These are phyloP conservation scores for Auriscalpium microsporum DNA, from an alignment of 768 basidiomycete genomes.

Conservation along the genomic window DNA sequence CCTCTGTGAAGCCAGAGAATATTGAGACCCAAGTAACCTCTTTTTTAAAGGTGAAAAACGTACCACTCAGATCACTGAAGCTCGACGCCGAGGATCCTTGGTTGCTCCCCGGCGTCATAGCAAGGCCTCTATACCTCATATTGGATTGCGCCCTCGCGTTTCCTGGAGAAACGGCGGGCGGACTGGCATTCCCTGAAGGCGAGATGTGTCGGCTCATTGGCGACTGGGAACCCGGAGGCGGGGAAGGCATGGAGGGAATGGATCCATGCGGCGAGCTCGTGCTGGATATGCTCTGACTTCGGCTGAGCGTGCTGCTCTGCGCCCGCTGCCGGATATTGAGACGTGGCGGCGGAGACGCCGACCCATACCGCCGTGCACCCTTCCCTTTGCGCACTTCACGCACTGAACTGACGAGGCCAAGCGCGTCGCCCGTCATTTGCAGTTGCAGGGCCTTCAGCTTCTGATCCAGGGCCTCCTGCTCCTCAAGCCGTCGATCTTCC, in stretches of 20 bases:
- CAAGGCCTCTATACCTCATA: slow-evolving; percentile 32
- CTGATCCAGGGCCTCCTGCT: slow-evolving; percentile 55
- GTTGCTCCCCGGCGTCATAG: slow-evolving; percentile 45
- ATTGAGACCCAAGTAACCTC: not conserved
- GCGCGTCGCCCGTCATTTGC: slow-evolving; percentile 64
- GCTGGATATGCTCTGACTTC: slow-evolving; percentile 69
- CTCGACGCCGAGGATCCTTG: slow-evolving; percentile 71
- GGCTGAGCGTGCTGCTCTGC: slow-evolving; percentile 23
- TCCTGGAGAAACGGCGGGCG: slow-evolving; percentile 1
- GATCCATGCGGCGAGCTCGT: slow-evolving; percentile 68
- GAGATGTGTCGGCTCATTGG: slow-evolving; percentile 14
- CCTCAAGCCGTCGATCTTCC: slow-evolving; percentile 55
- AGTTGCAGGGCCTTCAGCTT: slow-evolving; percentile 62
- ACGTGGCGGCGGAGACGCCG: not conserved
- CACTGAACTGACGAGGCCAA: slow-evolving; percentile 53
- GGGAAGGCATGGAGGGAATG: slow-evolving; percentile 75
- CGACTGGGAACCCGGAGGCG: slow-evolving; percentile 47
- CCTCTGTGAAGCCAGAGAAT: slow-evolving; percentile 33
- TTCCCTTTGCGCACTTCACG: slow-evolving; percentile 7
- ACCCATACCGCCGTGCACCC: not conserved
- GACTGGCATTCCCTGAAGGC: slow-evolving; percentile 2
- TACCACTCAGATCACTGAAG: slow-evolving; percentile 83
- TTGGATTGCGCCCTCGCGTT: slow-evolving; percentile 8
- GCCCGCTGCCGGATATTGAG: slow-evolving; percentile 33
- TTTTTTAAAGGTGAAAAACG: slow-evolving; percentile 17